Percentiles rank a stretch among this genome's conserved stretches.
These are phyloP conservation scores for Astragalus membranaceus DNA, from an alignment of 306 rosid genomes.

Conservation along the genomic window DNA sequence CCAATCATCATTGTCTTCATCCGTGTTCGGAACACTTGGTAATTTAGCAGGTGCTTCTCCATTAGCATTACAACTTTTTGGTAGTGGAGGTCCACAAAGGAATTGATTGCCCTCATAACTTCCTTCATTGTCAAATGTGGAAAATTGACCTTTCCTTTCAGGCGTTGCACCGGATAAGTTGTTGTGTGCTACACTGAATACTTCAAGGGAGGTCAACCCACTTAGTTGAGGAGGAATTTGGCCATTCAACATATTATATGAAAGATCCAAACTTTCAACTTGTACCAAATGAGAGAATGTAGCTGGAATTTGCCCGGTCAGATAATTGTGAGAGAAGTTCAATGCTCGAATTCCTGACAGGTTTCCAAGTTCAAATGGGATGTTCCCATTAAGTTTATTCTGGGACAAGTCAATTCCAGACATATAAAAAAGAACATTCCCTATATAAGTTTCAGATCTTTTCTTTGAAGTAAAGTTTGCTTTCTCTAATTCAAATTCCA, in stretches of 20 bases:
- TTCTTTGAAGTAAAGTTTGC: not conserved
- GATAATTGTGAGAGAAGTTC: not conserved
- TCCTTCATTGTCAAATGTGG: not conserved
- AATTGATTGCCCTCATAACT: conserved; percentile 1
- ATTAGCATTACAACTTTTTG: not conserved
- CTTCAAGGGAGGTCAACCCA: not conserved
- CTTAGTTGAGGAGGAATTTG: not conserved
- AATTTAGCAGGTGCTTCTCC: not conserved
- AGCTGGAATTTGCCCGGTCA: not conserved
- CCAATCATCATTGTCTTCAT: not conserved
- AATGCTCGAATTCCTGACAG: not conserved
- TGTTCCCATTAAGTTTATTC: not conserved
- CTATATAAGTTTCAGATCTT: not conserved
- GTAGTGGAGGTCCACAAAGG: conserved; percentile 13
- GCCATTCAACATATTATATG: not conserved
- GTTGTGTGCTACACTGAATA: not conserved
- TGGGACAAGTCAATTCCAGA: not conserved
- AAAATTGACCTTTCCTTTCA: too few relatives aligned
- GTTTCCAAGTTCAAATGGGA: conserved; percentile 15
- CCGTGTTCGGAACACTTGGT: not conserved
- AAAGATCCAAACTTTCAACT: not conserved
- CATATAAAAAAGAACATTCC: not conserved
- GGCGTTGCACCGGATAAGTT: not conserved
- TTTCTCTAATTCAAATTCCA: not conserved
- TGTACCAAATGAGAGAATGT: not conserved